phyloP scores from a whole-genome alignment of 2,329 filamentous ascomycete species.

The Colletotrichum tofieldiae region DNA sequence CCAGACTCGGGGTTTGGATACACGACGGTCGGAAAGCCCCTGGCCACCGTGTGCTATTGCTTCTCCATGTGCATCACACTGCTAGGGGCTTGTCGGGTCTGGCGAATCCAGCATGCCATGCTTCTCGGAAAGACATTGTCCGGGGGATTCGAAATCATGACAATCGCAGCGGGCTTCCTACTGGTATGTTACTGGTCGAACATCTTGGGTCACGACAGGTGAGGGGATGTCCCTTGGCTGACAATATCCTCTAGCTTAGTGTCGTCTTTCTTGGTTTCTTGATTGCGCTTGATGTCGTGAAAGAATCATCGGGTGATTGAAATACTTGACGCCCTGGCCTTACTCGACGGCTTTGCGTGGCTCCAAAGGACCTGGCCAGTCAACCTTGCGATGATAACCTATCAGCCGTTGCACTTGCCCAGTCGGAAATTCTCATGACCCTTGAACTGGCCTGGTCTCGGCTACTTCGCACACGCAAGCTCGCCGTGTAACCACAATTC shows the following conservation, averaged over 20 bases:
- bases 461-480: not conserved
- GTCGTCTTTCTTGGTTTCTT: constrained; percentile 40
- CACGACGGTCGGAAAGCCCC: constrained; percentile 72
- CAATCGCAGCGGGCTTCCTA: constrained; percentile 34
- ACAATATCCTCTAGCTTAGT: constrained; percentile 1
- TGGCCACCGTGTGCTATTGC: constrained; percentile 61
- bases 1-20: constrained; percentile 67
- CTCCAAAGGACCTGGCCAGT: not conserved
- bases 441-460: not conserved
- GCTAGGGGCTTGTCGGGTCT: constrained; percentile 51
- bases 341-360: not conserved
- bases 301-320: constrained; percentile 16
- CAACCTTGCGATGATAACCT: too few relatives aligned
- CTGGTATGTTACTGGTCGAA: constrained; percentile 33
- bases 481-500: not conserved
- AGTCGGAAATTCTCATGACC: not conserved
- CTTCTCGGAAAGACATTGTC: constrained; percentile 50
- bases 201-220: too few relatives aligned
- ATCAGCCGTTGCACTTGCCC: not conserved
- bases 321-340: too few relatives aligned
- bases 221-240: not conserved
- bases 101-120: constrained; percentile 52
- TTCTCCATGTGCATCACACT: constrained; percentile 56
- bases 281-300: constrained; percentile 41
- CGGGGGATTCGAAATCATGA: constrained; percentile 51